Conservation (phyloP, 352 stramenopile species). For the Thraustochytrium sp. region DNA sequence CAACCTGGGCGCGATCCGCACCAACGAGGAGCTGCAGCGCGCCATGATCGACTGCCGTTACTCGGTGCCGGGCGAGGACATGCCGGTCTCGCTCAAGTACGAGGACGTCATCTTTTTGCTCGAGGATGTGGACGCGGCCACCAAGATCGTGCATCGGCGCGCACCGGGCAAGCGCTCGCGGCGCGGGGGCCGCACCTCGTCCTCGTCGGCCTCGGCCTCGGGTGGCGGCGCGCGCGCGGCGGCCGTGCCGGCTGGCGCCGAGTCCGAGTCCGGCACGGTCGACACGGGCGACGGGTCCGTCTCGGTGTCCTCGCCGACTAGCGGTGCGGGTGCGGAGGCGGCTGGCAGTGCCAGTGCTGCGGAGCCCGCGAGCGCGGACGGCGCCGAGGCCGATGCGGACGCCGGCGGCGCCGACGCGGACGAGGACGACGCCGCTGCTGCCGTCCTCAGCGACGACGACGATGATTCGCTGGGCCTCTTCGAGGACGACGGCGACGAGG, state of each 20-base stretch:
- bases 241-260: not conserved
- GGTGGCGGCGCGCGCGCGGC: not conserved
- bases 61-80: constrained; percentile 59
- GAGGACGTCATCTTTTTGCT: constrained; percentile 75
- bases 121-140: constrained; percentile 42
- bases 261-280: too few relatives aligned
- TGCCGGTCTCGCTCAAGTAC: constrained; percentile 62
- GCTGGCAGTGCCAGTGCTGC: too few relatives aligned
- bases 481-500: not conserved
- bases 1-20: constrained; percentile 65
- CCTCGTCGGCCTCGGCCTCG: not conserved
- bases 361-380: not conserved
- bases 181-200: not conserved
- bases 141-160: constrained; percentile 27
- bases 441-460: not conserved
- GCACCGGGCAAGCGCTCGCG: not conserved
- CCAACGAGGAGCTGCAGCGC: constrained; percentile 71
- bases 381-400: not conserved
- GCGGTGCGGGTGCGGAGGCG: too few relatives aligned
- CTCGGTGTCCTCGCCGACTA: too few relatives aligned
- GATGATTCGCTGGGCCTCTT: not conserved
- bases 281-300: not conserved
- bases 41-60: constrained; percentile 72
- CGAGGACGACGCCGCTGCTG: not conserved
- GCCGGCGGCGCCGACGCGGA: not conserved